These are phyloP conservation scores for Kwoniella dejecticola DNA, from an alignment of 768 basidiomycete species.

Conservation along the genomic window DNA sequence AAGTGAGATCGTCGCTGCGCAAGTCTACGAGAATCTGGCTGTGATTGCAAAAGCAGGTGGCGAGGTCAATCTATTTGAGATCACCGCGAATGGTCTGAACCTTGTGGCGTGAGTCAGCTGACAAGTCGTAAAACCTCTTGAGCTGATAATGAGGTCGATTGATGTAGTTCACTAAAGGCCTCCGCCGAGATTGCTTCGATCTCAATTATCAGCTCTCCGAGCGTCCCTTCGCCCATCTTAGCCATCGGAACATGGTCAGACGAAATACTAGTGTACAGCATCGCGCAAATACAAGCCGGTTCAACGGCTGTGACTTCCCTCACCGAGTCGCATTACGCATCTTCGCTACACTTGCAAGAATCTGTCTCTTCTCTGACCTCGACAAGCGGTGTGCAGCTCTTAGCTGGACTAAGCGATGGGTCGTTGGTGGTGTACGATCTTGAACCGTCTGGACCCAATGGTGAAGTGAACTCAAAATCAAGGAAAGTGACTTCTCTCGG, in stretches of 20 bases:
- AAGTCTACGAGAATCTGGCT: slow-evolving; percentile 16
- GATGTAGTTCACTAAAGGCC: slow-evolving; percentile 6
- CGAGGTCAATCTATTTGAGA: slow-evolving; percentile 13
- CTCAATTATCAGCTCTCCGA: not conserved
- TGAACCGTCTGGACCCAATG: slow-evolving; percentile 16
- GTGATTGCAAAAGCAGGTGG: slow-evolving; percentile 24
- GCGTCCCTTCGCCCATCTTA: slow-evolving; percentile 25
- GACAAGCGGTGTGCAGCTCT: slow-evolving; percentile 29
- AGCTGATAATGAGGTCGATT: no score
- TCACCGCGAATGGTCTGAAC: slow-evolving; percentile 5
- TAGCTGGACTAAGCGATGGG: slow-evolving; percentile 52
- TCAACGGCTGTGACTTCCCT: slow-evolving; percentile 11
- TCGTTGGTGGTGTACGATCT: slow-evolving; percentile 41
- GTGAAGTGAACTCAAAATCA: slow-evolving; percentile 17
- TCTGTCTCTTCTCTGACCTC: slow-evolving; percentile 6
- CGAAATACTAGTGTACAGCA: slow-evolving; percentile 38
- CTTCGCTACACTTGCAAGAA: slow-evolving; percentile 26
- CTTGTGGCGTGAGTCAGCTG: slow-evolving; percentile 22
- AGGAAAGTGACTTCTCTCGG: slow-evolving; percentile 44
- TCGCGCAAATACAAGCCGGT: slow-evolving; percentile 23
- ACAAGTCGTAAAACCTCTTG: no score
- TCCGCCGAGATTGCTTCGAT: slow-evolving; percentile 26
- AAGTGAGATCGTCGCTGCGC: slow-evolving; percentile 18
- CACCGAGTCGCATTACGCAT: slow-evolving; percentile 21
- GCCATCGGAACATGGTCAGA: slow-evolving; percentile 43